Base-by-base conservation (phyloP, 495 filamentous ascomycete genomes). In the Pseudotulostoma volvatum region DNA sequence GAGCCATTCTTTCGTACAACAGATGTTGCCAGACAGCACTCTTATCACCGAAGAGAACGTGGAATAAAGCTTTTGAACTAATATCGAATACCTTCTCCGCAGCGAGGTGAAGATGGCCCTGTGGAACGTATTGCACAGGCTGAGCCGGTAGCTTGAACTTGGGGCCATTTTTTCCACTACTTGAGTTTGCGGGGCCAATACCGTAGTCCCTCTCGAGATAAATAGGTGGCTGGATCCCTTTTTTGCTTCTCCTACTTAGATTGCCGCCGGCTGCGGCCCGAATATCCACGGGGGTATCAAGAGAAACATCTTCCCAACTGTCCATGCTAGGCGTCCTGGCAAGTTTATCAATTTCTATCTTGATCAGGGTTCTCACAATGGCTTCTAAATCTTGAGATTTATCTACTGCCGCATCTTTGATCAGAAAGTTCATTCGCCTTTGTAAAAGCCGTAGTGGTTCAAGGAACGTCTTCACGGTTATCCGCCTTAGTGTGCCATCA, bases 1-100 rank as follows among this genome's bases (percentile, higher is more conserved):
- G 71, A 11, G 84, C 86, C 55, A 76, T 73, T 37, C 84, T 73
- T 56, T 93, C 84, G 47, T 83, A 77, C 49, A 95, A 86, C 15
- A 96, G 66, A 44, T 83, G 76, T 49, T 92, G 87, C 68, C 93
- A 96, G 23, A 97, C 77, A 31, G 84, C 79, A 59, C 81, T 88
- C 56, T 83, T 92, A 53, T 97, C 90, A 19, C 90, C 90, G 49
- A 95, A 96, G 39, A 97, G 69, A 7, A 95, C 79, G 50, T 96
- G 90, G 57, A 95, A 96, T 21, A 94, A 69, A 1, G 86, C 84
- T 55, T 96, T 95, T 11, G 90, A 74, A 44, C 80, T 88, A 37
- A 96, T 70, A 41, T 90, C 79, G 47, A 92, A 87, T 33, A 79
- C 66, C 42, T 79, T 75, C 52, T 93, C 84, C 1, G 80, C 69